phyloP scores from a whole-genome alignment of 345 rosid species.

The Moricandia moricandioides region DNA sequence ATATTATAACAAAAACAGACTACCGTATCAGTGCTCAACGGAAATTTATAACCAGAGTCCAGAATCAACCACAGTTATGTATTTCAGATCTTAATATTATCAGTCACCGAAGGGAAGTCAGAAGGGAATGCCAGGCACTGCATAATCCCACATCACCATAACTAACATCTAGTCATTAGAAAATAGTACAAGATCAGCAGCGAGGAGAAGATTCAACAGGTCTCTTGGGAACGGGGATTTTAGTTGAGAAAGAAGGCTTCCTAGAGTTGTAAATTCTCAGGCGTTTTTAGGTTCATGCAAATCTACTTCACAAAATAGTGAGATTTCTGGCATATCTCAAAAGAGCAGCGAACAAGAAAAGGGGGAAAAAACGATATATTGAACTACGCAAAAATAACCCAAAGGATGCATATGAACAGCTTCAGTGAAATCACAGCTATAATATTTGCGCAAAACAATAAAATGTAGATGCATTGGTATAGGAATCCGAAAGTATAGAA shows the following conservation, averaged over 20 bases:
- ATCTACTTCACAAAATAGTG: conserved; percentile 1
- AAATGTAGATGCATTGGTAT: neutral
- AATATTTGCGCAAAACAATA: neutral
- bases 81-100: neutral
- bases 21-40: neutral
- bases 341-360: conserved; percentile 7
- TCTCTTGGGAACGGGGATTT: neutral
- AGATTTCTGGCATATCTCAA: neutral
- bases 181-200: too few species aligned
- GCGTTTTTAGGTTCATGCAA: neutral
- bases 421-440: conserved; percentile 3
- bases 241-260: neutral
- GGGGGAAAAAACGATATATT: neutral
- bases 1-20: conserved; percentile 8
- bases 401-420: conserved; percentile 9
- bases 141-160: too few species aligned
- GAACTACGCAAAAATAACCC: neutral
- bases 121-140: too few species aligned
- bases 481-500: conserved; percentile 9
- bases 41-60: conserved; percentile 2
- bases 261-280: conserved; percentile 6
- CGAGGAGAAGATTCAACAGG: neutral
- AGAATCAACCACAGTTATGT: conserved; percentile 16
- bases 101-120: too few species aligned
- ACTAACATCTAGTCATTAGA: too few species aligned